Conservation (phyloP, 2,329 filamentous ascomycete genomes). For the Arthrinium phaeospermum region DNA sequence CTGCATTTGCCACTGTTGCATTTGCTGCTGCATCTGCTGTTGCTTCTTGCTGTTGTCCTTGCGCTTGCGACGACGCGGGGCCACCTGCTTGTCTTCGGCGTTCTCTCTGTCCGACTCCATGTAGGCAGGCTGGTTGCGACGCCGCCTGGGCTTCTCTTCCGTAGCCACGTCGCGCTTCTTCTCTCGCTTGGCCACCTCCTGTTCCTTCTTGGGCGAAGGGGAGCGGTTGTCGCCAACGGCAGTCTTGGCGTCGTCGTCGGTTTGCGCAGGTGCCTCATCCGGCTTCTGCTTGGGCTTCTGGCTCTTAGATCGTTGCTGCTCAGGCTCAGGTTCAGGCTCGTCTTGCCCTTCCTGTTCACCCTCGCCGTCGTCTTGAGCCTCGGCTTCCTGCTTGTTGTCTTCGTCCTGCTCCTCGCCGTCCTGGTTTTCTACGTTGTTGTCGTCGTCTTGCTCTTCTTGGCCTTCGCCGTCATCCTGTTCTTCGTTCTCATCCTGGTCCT, state of each 20-base stretch:
- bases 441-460: conserved; percentile 12
- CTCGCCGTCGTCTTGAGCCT: not conserved
- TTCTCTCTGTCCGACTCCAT: conserved; percentile 32
- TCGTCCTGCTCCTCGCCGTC: conserved; percentile 24
- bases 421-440: conserved; percentile 5
- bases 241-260: conserved; percentile 27
- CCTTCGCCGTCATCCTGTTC: conserved; percentile 15
- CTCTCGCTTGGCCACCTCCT: conserved; percentile 22
- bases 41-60: conserved; percentile 32
- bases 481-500: conserved; percentile 27
- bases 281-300: conserved; percentile 19
- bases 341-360: conserved; percentile 16
- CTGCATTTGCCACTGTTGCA: conserved; percentile 34
- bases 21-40: conserved; percentile 31
- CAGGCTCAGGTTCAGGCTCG: conserved; percentile 17
- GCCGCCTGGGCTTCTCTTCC: conserved; percentile 31
- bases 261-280: conserved; percentile 21
- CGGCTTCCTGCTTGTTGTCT: conserved; percentile 1
- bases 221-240: conserved; percentile 28
- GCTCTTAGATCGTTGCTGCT: not conserved
- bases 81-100: conserved; percentile 36
- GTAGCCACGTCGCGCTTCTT: conserved; percentile 32
- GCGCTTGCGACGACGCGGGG: conserved; percentile 32
- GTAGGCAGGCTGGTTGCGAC: conserved; percentile 38
- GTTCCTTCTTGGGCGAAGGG: conserved; percentile 38